A percentile compares a stretch with the other conserved stretches of the same genome.
These are phyloP conservation scores for Fusarium sp. DNA, from an alignment of 2,329 filamentous ascomycete genomes.

Conservation along the genomic window DNA sequence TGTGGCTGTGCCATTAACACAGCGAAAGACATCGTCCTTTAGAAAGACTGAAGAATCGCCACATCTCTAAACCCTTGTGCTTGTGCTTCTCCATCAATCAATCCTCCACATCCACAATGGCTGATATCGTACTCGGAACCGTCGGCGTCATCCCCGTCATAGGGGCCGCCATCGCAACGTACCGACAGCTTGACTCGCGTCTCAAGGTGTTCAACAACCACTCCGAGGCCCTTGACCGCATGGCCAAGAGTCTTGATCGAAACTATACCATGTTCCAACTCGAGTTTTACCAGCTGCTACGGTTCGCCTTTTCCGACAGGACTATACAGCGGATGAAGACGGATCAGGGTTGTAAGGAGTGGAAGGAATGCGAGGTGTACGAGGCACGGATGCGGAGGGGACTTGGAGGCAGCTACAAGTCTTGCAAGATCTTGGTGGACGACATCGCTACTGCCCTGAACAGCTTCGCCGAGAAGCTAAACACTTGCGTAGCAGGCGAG, in stretches of 20 bases:
- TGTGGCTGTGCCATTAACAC: not conserved
- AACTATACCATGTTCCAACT: conserved; percentile 9
- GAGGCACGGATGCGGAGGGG: not conserved
- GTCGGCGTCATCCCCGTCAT: conserved; percentile 5
- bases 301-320: conserved; percentile 2
- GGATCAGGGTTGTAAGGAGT: not conserved
- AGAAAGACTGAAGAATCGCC: not conserved
- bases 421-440: not conserved
- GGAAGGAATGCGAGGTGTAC: not conserved
- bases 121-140: not conserved
- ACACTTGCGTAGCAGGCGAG: not conserved
- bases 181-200: not conserved
- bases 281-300: conserved; percentile 7
- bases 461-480: not conserved
- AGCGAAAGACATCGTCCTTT: not conserved
- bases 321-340: not conserved
- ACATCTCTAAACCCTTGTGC: not conserved
- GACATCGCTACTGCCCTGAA: not conserved
- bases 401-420: conserved; percentile 2
- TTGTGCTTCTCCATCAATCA: not conserved
- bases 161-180: not conserved
- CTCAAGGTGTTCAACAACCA: not conserved
- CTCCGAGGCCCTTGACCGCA: not conserved
- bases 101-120: not conserved
- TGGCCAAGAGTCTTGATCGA: not conserved